Evolutionary conservation across 352 stramenopile species (phyloP).

Genomic region (Aphanomyces euteiches): DNA sequence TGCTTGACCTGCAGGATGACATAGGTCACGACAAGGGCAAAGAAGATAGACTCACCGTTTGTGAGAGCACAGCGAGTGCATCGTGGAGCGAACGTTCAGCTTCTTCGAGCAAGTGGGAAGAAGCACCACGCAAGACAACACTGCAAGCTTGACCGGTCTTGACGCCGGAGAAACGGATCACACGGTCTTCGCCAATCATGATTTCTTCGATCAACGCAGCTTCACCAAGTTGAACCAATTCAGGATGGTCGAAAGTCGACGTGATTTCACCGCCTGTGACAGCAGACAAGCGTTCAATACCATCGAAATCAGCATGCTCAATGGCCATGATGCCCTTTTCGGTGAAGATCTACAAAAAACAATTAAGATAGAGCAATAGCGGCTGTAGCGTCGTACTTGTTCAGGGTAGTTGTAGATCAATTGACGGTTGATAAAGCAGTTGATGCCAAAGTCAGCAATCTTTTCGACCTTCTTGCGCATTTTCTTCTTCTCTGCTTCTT

Average conservation of each 20-base stretch:
- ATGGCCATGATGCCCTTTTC: constrained; percentile 98
- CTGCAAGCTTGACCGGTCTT: constrained; percentile 94
- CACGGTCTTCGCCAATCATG: constrained; percentile 97
- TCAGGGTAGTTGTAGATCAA: constrained; percentile 99
- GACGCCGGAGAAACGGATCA: constrained; percentile 97
- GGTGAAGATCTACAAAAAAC: constrained; percentile 87
- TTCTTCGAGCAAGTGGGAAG: constrained; percentile 96
- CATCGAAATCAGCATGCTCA: constrained; percentile 99
- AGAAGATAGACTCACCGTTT: constrained; percentile 59
- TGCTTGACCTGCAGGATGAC: constrained; percentile 73
- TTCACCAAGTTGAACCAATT: constrained; percentile 94
- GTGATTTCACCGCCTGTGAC: constrained; percentile 94
- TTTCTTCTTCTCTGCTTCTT: constrained; percentile 98
- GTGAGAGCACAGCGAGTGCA: constrained; percentile 94
- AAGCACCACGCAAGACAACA: constrained; percentile 93
- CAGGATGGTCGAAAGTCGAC: constrained; percentile 98
- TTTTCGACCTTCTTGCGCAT: constrained; percentile 98
- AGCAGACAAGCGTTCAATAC: constrained; percentile 96
- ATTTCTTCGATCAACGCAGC: constrained; percentile 98
- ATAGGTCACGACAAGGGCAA: neutral
- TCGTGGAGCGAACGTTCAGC: constrained; percentile 99
- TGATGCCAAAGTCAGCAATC: constrained; percentile 97
- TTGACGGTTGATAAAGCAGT: constrained; percentile 99
- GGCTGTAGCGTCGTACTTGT: constrained; percentile 38
- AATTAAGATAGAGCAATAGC: neutral